phyloP scores from a whole-genome alignment of 331 rosid species.

The Malus hybrid region DNA sequence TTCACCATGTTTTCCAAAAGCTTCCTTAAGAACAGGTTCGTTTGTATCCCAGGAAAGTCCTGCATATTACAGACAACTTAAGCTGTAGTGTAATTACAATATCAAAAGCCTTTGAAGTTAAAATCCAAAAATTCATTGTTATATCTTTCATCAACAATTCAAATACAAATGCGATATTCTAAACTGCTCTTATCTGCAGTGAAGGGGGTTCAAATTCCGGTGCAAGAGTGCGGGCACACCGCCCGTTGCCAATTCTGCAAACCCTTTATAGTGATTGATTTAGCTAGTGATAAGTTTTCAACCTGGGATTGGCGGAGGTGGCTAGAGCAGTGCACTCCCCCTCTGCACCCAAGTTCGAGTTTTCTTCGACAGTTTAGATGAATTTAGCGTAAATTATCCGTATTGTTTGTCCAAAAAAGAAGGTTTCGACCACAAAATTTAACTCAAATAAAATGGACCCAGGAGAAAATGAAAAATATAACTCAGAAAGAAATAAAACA shows the following conservation, averaged over 20 bases:
- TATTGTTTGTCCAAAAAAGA: not conserved
- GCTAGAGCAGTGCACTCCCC: too few relatives aligned
- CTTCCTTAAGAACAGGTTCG: slow-evolving; percentile 50
- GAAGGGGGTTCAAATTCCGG: too few relatives aligned
- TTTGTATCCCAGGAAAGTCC: slow-evolving; percentile 67
- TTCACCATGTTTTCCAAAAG: slow-evolving; percentile 47
- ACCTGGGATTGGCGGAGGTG: too few relatives aligned
- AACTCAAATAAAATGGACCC: not conserved
- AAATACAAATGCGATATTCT: too few relatives aligned
- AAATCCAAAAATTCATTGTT: not conserved
- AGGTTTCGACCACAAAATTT: not conserved
- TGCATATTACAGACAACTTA: not conserved
- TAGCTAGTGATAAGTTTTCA: not conserved
- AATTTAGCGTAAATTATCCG: too few relatives aligned
- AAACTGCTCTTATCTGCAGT: too few relatives aligned
- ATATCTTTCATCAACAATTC: not conserved
- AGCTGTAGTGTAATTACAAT: too few relatives aligned
- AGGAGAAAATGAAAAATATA: not conserved
- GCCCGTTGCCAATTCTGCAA: not conserved
- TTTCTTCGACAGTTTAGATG: too few relatives aligned
- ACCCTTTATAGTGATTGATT: not conserved
- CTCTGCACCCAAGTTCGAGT: not conserved
- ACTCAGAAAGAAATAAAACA: not conserved
- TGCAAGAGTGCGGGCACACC: too few relatives aligned
- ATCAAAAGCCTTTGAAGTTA: not conserved